A percentile compares a stretch with the other conserved stretches of the same genome.
Evolutionary conservation across 192 early-diverging fungal genomes (phyloP).

Genomic region (Coemansia sp.): DNA sequence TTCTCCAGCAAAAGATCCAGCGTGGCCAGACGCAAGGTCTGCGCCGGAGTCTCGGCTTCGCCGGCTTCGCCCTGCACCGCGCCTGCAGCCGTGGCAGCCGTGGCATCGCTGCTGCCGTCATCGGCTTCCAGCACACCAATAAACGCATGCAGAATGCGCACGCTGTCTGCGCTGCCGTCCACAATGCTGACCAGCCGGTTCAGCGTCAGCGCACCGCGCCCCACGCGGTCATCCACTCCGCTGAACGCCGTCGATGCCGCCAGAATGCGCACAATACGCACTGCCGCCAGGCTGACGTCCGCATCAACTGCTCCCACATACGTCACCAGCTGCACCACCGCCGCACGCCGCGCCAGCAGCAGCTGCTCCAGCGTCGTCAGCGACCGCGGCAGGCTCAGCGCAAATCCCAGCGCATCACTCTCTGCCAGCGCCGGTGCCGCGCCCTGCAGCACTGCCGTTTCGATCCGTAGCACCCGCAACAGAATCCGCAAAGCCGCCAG

Average conservation of each 20-base stretch:
- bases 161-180: constrained; percentile 58
- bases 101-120: constrained; percentile 27
- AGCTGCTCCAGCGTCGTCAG: constrained; percentile 78
- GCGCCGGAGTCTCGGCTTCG: constrained; percentile 59
- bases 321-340: constrained; percentile 72
- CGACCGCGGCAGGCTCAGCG: constrained; percentile 51
- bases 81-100: constrained; percentile 37
- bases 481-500: constrained; percentile 59
- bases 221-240: constrained; percentile 42
- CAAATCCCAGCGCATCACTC: constrained; percentile 47
- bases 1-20: constrained; percentile 83
- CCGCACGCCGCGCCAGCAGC: constrained; percentile 64
- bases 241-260: constrained; percentile 72
- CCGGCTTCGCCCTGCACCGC: constrained; percentile 71
- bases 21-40: constrained; percentile 75
- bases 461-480: constrained; percentile 66
- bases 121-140: constrained; percentile 72
- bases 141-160: constrained; percentile 74
- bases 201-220: constrained; percentile 53
- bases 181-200: constrained; percentile 75
- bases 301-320: constrained; percentile 64
- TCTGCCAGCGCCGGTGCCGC: constrained; percentile 60
- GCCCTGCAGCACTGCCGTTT: constrained; percentile 69
- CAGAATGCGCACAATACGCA: constrained; percentile 69
- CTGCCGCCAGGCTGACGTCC: constrained; percentile 69